Evolutionary conservation across 1,139 yeast species (phyloP), one percentile per base, ranked within the genome.

Genomic region (Meyerozyma sp.): DNA sequence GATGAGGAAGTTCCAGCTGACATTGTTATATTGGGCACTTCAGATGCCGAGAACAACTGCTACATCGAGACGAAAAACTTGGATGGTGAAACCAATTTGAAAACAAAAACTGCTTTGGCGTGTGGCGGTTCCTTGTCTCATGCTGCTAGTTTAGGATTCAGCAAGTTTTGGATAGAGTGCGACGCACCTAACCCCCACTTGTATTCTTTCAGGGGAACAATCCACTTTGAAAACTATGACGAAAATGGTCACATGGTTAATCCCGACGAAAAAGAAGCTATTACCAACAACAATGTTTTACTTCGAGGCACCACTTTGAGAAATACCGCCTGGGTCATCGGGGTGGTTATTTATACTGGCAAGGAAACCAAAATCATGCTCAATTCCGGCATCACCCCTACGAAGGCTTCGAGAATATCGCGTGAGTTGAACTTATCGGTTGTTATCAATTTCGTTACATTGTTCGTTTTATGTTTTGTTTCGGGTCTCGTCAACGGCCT

Each of bases 1-100:
- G 77, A 78, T 49, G 83, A 79, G 46, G 82, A 78, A 57, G 66
- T 79, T 26, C 84, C 84, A 1, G 82, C 82, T 4, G 84, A 79
- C 57, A 62, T 75, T 20, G 58, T 76, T 35, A 68, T 79, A 21
- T 61, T 79, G 13, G 63, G 80, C 13, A 72, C 83, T 1, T 71
- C 79, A 51, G 81, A 76, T 50, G 74, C 68, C 16, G 81, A 77
- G 53, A 74, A 73, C 50, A 67, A 75, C 41, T 77, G 82, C 59
- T 77, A 70, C 50, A 77, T 78, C 14, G 84, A 79, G 55, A 79
- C 84, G 1, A 79, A 78, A 52, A 79, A 79, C 53, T 62, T 79
- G 44, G 84, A 79, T 58, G 84, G 84, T 56, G 84, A 79, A 59
- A 79, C 83, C 3, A 79, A 79, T 52, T 64, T 79, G 52, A 79